These are phyloP conservation scores for Bryum argenteum DNA, from an alignment of 225 moss, liverwort and hornwort species.

Conservation along the genomic window DNA sequence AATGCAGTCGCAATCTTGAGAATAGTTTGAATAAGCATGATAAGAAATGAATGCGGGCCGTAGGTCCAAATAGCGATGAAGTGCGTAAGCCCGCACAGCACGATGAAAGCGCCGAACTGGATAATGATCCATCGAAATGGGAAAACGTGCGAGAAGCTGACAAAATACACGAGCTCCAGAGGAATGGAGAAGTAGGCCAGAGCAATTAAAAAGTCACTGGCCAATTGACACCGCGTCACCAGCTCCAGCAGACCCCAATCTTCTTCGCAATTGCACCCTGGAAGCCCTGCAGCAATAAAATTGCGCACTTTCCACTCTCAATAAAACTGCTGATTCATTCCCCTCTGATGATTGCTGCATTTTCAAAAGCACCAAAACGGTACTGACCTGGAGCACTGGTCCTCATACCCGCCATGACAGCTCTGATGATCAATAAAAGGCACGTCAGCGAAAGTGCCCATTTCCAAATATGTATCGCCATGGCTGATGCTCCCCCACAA, in stretches of 20 bases:
- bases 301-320: not conserved
- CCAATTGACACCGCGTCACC: conserved; percentile 84
- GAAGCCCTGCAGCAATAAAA: conserved; percentile 46
- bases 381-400: conserved; percentile 48
- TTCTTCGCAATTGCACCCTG: conserved; percentile 83
- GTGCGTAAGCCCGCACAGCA: conserved; percentile 89
- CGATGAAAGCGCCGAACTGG: conserved; percentile 90
- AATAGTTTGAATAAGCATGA: conserved; percentile 81
- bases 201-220: conserved; percentile 89
- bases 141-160: conserved; percentile 80
- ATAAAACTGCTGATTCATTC: not conserved
- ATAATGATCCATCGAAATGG: conserved; percentile 88
- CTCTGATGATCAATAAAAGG: conserved; percentile 42
- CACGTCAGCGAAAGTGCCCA: conserved; percentile 47
- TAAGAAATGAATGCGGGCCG: conserved; percentile 83
- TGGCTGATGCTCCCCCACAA: conserved; percentile 23
- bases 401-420: conserved; percentile 64
- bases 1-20: conserved; percentile 82
- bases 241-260: conserved; percentile 72
- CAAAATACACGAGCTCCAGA: conserved; percentile 83
- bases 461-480: conserved; percentile 43
- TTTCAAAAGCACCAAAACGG: not conserved
- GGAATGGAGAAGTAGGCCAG: conserved; percentile 95
- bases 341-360: not conserved
- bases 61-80: conserved; percentile 92